Evolutionary conservation across 2,329 filamentous ascomycete genomes (phyloP).

Genomic region (Neofusicoccum parvum): DNA sequence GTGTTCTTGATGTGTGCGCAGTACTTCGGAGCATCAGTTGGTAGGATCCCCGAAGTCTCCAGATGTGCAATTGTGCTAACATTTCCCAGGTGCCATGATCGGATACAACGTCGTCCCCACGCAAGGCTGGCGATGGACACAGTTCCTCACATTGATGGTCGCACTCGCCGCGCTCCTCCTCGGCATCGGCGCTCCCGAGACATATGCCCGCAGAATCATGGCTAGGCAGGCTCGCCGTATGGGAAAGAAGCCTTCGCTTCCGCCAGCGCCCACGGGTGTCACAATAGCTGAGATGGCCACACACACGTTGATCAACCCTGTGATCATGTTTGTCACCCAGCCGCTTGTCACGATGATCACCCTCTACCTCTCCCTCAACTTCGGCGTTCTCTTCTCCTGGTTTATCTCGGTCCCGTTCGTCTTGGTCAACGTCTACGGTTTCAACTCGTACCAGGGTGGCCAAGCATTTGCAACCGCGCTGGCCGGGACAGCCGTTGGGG

Average conservation of each 20-base stretch:
- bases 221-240: too few species aligned
- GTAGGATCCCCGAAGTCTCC: not conserved
- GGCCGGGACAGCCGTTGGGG: constrained; percentile 33
- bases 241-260: not conserved
- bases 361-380: constrained; percentile 32
- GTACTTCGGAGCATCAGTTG: not conserved
- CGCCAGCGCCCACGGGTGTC: not conserved
- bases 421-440: constrained; percentile 32
- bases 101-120: too few species aligned
- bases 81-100: too few species aligned
- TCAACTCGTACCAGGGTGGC: constrained; percentile 31
- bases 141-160: too few species aligned
- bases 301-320: not conserved
- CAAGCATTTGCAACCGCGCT: constrained; percentile 38
- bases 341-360: constrained; percentile 37
- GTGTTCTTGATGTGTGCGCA: not conserved
- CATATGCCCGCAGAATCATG: too few species aligned
- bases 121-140: too few species aligned
- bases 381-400: constrained; percentile 33
- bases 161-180: too few species aligned
- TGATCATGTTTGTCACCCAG: constrained; percentile 21
- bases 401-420: constrained; percentile 36
- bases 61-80: too few species aligned
- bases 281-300: not conserved
- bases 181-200: too few species aligned